These are phyloP conservation scores for Mrakia hoshinonis DNA, from an alignment of 768 basidiomycete genomes.

Conservation along the genomic window DNA sequence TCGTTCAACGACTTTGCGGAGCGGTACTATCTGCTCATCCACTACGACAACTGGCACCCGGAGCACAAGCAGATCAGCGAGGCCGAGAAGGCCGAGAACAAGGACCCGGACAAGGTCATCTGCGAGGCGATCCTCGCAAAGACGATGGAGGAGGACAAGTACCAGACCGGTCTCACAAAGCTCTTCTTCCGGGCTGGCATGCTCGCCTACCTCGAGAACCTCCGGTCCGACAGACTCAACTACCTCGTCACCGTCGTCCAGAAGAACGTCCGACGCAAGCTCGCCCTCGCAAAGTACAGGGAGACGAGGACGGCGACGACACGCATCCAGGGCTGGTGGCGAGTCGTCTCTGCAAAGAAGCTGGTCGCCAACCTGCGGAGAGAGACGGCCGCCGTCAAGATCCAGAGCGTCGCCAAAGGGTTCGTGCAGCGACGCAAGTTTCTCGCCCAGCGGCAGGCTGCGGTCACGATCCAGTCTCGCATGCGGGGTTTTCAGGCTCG, in stretches of 20 bases:
- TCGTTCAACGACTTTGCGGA: conserved; percentile 98
- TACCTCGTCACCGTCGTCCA: conserved; percentile 88
- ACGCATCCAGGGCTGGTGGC: conserved; percentile 88
- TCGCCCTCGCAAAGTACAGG: conserved; percentile 74
- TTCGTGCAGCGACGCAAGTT: conserved; percentile 68
- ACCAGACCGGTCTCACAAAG: conserved; percentile 92
- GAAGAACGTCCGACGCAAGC: conserved; percentile 84
- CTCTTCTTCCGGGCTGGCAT: conserved; percentile 99
- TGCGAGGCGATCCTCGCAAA: conserved; percentile 75
- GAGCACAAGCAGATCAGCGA: conserved; percentile 69
- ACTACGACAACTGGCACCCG: conserved; percentile 76
- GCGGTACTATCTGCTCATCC: conserved; percentile 96
- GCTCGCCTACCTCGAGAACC: conserved; percentile 87
- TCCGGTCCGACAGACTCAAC: conserved; percentile 79
- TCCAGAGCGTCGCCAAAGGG: conserved; percentile 65
- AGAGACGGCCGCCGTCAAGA: conserved; percentile 61
- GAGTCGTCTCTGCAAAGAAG: conserved; percentile 67
- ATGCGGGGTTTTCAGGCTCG: conserved; percentile 43
- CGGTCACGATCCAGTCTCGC: conserved; percentile 60
- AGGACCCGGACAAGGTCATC: conserved; percentile 68
- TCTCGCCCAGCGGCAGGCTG: conserved; percentile 52
- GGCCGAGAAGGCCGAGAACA: conserved; percentile 49
- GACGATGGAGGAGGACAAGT: conserved; percentile 91
- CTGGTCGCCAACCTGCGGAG: conserved; percentile 63
- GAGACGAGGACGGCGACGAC: conserved; percentile 64